phyloP scores from a whole-genome alignment of 2,329 filamentous ascomycete genomes.

The Geosmithia putterillii region DNA sequence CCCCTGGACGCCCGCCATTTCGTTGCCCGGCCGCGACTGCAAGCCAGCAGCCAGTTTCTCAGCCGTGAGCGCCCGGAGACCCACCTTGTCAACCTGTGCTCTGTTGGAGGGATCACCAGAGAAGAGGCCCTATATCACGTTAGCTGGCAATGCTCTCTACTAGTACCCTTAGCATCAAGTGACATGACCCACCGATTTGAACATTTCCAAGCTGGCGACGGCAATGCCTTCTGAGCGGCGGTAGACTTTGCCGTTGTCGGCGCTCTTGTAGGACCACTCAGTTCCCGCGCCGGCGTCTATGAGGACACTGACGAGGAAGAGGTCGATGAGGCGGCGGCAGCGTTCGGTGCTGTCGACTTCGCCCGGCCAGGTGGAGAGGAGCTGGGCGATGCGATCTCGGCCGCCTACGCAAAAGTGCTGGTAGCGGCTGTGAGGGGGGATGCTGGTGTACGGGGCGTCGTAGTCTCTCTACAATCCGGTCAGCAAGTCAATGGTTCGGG shows the following conservation, averaged over 20 bases:
- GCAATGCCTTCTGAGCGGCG: constrained; percentile 81
- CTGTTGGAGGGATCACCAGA: constrained; percentile 73
- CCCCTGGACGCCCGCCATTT: constrained; percentile 75
- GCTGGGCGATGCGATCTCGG: constrained; percentile 57
- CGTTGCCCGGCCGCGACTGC: constrained; percentile 72
- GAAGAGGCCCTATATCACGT: constrained; percentile 56
- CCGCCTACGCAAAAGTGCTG: constrained; percentile 79
- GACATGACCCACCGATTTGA: constrained; percentile 50
- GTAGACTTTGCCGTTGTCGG: constrained; percentile 74
- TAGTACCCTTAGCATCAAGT: neutral
- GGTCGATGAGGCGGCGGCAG: constrained; percentile 62
- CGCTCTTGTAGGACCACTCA: constrained; percentile 85
- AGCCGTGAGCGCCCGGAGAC: constrained; percentile 60
- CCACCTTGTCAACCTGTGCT: constrained; percentile 79
- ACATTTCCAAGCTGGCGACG: constrained; percentile 72
- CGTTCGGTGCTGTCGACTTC: constrained; percentile 60
- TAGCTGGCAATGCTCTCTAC: constrained; percentile 6
- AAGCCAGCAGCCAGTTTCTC: constrained; percentile 68
- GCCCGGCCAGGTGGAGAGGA: constrained; percentile 57
- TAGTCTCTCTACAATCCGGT: constrained; percentile 34
- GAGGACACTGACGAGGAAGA: constrained; percentile 70
- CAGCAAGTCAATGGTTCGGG: constrained; percentile 3
- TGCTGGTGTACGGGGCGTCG: constrained; percentile 43
- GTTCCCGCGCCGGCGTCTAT: constrained; percentile 83
- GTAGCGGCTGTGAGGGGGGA: constrained; percentile 78